Evolutionary conservation across 2,329 filamentous ascomycete species (phyloP), one percentile per base, ranked within the genome.

Genomic region (Tothia fuscella): DNA sequence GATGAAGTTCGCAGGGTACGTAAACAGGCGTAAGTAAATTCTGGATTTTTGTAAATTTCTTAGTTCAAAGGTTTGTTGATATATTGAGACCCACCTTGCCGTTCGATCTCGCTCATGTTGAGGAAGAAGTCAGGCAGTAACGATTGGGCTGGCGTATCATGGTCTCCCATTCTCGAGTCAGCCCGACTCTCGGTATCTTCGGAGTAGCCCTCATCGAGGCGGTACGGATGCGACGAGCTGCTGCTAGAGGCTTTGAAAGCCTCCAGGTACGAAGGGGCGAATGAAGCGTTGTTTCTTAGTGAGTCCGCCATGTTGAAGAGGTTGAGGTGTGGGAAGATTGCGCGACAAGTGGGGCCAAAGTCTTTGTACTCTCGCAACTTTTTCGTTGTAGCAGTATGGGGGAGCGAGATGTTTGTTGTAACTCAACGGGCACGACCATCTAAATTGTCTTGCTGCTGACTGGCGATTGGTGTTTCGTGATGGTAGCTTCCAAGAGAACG

Each of bases 171-270:
- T 25, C 49, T 49, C 30, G 50, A 49, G 45, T 63, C 62, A 19
- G 53, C 51, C 42, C 65, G 63, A 48, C 65, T 76, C 46, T 66
- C 61, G 3, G 71, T 74, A 37, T 88, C 83, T 57, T 91, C 84
- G 5, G 84, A 88, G 59, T 91, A 93, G 53, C 86, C 86, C 64
- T 93, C 86, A 64, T 93, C 85, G 45, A 86, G 72, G 4, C 17
- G 29, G 16, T 20, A 44, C 6, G 20, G 31, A 12, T 33, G 39
- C n/a, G 17, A 29, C n/a, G 10, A 17, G n/a, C n/a, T n/a, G n/a
- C n/a, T 29, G 26, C 13, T 10, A 29, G 26, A 10, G 26, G 26
- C n/a, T 24, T 37, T 37, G 33, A 38, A 43, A 14, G 22, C 16
- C 20, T 43, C 20, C 13, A 43, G 31, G 33, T 33, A 31, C 6